A percentile compares a stretch with the other conserved stretches of the same genome.
Conservation (phyloP, 2,329 filamentous ascomycete species). For the Dactylonectria macrodidyma region DNA sequence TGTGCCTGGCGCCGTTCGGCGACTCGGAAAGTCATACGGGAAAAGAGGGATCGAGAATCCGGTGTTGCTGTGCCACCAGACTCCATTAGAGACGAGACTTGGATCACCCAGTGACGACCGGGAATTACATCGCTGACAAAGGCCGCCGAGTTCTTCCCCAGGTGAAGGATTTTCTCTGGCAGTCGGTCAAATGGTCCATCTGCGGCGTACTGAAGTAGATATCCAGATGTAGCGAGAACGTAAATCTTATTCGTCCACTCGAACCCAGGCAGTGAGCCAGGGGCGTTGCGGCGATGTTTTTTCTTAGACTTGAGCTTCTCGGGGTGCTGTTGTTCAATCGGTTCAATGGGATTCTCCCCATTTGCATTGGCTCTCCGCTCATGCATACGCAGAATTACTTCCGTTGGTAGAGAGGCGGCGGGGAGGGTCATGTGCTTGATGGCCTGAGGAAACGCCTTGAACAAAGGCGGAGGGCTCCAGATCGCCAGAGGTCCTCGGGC, state of each 20-base stretch:
- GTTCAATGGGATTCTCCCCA: conserved; percentile 37
- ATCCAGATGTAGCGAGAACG: conserved; percentile 79
- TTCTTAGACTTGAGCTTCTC: conserved; percentile 60
- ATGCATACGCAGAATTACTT: conserved; percentile 76
- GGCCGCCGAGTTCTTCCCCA: conserved; percentile 82
- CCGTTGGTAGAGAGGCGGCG: conserved; percentile 77
- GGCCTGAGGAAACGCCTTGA: conserved; percentile 89
- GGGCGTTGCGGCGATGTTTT: conserved; percentile 62
- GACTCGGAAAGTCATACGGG: conserved; percentile 72
- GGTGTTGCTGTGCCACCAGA: conserved; percentile 66
- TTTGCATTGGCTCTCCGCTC: conserved; percentile 58
- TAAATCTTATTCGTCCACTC: conserved; percentile 82
- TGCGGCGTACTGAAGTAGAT: conserved; percentile 81
- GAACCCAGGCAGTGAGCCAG: conserved; percentile 60
- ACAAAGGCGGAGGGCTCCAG: conserved; percentile 83
- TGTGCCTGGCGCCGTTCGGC: conserved; percentile 69
- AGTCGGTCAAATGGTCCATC: conserved; percentile 79
- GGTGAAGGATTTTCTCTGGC: conserved; percentile 81
- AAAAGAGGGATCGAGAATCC: conserved; percentile 74
- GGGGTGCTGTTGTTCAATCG: conserved; percentile 27
- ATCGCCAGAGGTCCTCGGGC: conserved; percentile 54
- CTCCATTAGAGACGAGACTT: conserved; percentile 78
- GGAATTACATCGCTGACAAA: conserved; percentile 87
- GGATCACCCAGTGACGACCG: conserved; percentile 84
- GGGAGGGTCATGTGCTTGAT: conserved; percentile 81